phyloP scores from a whole-genome alignment of 305 asterid genomes.

The Ajuga reptans region DNA sequence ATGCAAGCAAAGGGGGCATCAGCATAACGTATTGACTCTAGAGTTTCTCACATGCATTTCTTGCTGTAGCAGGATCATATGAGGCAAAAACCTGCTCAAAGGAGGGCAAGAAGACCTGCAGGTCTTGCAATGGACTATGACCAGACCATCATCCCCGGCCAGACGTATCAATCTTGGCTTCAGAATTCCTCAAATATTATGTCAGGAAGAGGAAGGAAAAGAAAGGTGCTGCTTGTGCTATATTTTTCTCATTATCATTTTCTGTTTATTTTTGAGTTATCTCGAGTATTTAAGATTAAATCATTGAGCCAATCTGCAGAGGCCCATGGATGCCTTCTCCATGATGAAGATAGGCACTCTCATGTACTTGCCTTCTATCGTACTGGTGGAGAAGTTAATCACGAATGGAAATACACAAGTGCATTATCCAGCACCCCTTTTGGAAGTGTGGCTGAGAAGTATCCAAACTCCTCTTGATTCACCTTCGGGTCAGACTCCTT shows the following conservation, averaged over 20 bases:
- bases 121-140: slow-evolving; percentile 49
- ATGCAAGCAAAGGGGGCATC: slow-evolving; percentile 9
- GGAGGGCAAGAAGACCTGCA: slow-evolving; percentile 42
- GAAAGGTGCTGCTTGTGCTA: slow-evolving; percentile 32
- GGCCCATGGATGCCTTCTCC: slow-evolving; percentile 36
- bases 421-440: slow-evolving; percentile 59
- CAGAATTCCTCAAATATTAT: slow-evolving; percentile 47
- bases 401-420: slow-evolving; percentile 32
- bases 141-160: slow-evolving; percentile 68
- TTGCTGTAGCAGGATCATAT: slow-evolving; percentile 31
- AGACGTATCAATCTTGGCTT: slow-evolving; percentile 77
- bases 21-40: slow-evolving; percentile 7
- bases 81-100: slow-evolving; percentile 36
- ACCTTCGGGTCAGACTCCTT: slow-evolving; percentile 55
- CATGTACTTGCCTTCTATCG: slow-evolving; percentile 69
- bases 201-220: slow-evolving; percentile 47
- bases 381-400: slow-evolving; percentile 45
- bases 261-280: slow-evolving; percentile 13
- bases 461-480: slow-evolving; percentile 62
- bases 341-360: slow-evolving; percentile 47
- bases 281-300: slow-evolving; percentile 16
- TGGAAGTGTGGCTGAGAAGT: slow-evolving; percentile 54
- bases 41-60: slow-evolving; percentile 12
- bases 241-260: neutral
- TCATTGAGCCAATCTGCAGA: slow-evolving; percentile 27